Evolutionary conservation across 2,329 filamentous ascomycete species (phyloP), one percentile per base, ranked within the genome.

Genomic region (Exophiala dermatitidis): DNA sequence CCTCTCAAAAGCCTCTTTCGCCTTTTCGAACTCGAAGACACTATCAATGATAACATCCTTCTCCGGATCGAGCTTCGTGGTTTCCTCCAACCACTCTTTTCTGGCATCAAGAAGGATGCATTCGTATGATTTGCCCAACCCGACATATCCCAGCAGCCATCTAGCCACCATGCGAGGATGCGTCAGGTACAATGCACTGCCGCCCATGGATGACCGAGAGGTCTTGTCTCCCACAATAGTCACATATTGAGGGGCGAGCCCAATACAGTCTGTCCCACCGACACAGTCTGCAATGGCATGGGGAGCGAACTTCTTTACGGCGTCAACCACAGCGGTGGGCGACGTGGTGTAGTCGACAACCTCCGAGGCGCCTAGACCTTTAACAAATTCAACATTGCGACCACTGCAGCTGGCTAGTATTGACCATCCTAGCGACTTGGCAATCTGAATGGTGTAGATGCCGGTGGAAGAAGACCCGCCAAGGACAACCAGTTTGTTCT

Each of bases 401-500:
- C 69, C 72, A 8, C 81, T 84, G 62, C 82, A 86, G 4, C 74
- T 75, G 1, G 73, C 71, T 1, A 77, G 79, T 31, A 86, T 82
- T 56, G 77, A 70, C 59, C 77, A 82, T 0, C 81, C 81, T 3
- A 80, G 63, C 0, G 71, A 69, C 64, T 83, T 84, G 6, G 81
- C 82, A 40, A 85, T 75, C 62, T 85, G 82, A 48, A 85, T 78
- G 0, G 72, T 77, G 52, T 76, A 83, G 0, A 76, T 74, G 0
- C 83, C 83, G 1, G 74, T 76, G 0, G 82, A 82, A 5, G 83
- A 83, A 3, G 75, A 79, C 0, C 81, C 81, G 8, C 81, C 82
- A 58, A 85, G 84, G 64, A 85, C 76, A 60, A 85, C 80, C 4
- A 85, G 71, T 61, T 74, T 77, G 46, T 79, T 74, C n/a, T 80